These are phyloP conservation scores for Orbilia oligospora DNA, from an alignment of 2,329 filamentous ascomycete species.

Conservation along the genomic window DNA sequence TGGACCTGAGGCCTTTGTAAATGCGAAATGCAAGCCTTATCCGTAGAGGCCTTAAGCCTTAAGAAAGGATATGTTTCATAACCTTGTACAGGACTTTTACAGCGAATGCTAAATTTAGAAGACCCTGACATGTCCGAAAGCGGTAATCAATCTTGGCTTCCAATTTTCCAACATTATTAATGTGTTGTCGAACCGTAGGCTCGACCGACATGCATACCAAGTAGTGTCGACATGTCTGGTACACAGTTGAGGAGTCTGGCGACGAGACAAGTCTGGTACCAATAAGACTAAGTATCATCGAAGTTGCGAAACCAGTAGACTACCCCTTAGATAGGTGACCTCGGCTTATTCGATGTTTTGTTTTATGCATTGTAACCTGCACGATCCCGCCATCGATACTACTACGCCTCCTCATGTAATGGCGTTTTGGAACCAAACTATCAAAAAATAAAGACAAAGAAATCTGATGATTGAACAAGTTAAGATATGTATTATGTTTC, in stretches of 20 bases:
- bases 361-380: not conserved
- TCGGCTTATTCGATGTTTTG: not conserved
- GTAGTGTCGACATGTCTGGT: no score
- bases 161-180: not conserved
- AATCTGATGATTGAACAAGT: not conserved
- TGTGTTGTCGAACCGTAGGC: no score
- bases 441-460: no score
- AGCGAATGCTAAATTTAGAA: constrained; percentile 48
- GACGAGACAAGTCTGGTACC: no score
- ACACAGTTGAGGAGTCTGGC: no score
- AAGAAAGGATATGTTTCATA: constrained; percentile 3
- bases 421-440: not conserved
- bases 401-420: not conserved
- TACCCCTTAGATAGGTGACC: not conserved
- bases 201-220: no score
- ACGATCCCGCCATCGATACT: not conserved
- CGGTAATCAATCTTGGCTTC: constrained; percentile 32
- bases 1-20: not conserved
- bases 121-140: constrained; percentile 28
- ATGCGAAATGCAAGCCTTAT: constrained; percentile 6
- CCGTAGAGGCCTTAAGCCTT: not conserved
- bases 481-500: not conserved
- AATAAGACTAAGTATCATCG: no score
- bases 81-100: not conserved
- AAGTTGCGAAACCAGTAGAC: not conserved